These are phyloP conservation scores for Venustampulla echinocandica DNA, from an alignment of 495 filamentous ascomycete species.

Conservation along the genomic window DNA sequence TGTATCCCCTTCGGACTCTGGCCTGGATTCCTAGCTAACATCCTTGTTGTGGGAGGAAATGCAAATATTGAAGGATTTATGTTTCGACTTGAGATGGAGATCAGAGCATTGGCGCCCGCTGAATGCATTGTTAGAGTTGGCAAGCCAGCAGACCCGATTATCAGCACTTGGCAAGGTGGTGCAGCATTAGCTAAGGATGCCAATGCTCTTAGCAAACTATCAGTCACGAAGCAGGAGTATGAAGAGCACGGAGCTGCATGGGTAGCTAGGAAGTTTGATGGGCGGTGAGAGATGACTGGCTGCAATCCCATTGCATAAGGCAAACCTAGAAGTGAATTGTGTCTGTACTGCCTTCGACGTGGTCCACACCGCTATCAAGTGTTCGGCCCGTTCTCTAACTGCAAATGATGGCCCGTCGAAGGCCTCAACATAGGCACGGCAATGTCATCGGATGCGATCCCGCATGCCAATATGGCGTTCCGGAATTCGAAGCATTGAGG, in stretches of 20 bases:
- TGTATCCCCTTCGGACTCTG: slow-evolving; percentile 67
- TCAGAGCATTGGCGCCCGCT: slow-evolving; percentile 63
- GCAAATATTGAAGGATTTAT: slow-evolving; percentile 71
- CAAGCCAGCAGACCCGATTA: slow-evolving; percentile 64
- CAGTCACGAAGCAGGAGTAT: slow-evolving; percentile 82
- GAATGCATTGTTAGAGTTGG: slow-evolving; percentile 70
- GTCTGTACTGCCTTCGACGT: too few species aligned
- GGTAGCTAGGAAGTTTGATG: slow-evolving; percentile 61
- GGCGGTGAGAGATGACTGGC: too few species aligned
- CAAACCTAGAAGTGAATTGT: too few species aligned
- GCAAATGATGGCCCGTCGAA: too few species aligned
- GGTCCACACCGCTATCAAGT: too few species aligned
- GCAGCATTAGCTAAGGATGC: slow-evolving; percentile 63
- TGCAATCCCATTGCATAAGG: too few species aligned
- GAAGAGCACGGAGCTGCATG: slow-evolving; percentile 75
- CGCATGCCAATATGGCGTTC: too few species aligned
- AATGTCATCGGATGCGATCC: too few species aligned
- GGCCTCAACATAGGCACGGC: too few species aligned
- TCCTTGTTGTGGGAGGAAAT: slow-evolving; percentile 85
- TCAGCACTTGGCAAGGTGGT: slow-evolving; percentile 77
- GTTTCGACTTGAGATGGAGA: slow-evolving; percentile 69
- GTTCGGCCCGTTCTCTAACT: too few species aligned
- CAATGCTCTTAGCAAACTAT: slow-evolving; percentile 48
- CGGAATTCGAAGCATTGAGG: too few species aligned
- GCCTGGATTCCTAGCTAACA: slow-evolving; percentile 73